Evolutionary conservation across 768 basidiomycete genomes (phyloP), one percentile per base, ranked within the genome.

Genomic region (Mycena leptocephala): DNA sequence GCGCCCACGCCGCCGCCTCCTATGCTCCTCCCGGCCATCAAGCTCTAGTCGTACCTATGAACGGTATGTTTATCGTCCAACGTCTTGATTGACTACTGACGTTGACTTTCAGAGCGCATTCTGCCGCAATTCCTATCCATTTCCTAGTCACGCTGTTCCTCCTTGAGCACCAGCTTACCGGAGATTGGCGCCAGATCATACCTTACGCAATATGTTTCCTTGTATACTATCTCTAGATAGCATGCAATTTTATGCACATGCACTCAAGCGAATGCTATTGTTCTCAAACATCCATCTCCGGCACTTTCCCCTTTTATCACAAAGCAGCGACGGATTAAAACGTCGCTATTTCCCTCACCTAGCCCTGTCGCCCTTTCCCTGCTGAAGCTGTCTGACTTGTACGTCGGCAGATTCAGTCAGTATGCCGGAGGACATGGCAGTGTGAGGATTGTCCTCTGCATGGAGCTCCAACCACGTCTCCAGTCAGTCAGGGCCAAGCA

Each of bases 371-470:
- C 41, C 30, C n/a, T 41, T 53, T 59, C 72, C 43, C 63, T 51
- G 41, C n/a, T 11, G n/a, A 62, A 62, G 24, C 61, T 62, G 37
- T 39, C 61, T 39, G 58, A 62, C 61, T 62, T 41, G 37, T 39
- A 62, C 61, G 61, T 62, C n/a, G 61, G 26, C 61, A 62, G 61
- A 62, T 56, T 30, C 55, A 70, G n/a, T n/a, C n/a, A n/a, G n/a
- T n/a, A n/a, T 70, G 68, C 0, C 61, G 67, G n/a, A 68, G 37
- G 39, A 70, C 62, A 14, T 70, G 20, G 13, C 39, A 35, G 32
- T 75, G 74, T 41, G 55, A 16, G 26, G 69, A 65, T 59, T 75
- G 69, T 70, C 74, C 74, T 65, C 10, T 75, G 46, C 48, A 32
- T 41, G 41, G 66, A 48, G 74, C 67, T 18, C 37, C 43, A 48